These are phyloP conservation scores for Pseudogymnoascus sp. DNA, from an alignment of 2,329 filamentous ascomycete genomes.

Conservation along the genomic window DNA sequence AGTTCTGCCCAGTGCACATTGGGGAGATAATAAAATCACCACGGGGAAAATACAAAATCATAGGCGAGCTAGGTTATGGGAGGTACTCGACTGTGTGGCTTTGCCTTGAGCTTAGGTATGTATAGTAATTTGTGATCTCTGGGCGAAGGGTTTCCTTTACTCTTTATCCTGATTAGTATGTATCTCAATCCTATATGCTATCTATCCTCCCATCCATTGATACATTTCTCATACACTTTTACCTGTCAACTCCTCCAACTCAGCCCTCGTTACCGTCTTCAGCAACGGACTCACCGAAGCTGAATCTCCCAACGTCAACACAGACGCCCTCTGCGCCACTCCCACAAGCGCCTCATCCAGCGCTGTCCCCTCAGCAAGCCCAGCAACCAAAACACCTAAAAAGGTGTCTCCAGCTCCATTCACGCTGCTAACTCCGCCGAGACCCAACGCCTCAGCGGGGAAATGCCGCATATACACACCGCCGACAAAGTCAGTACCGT, in stretches of 20 bases:
- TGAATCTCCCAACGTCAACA: slow-evolving; percentile 65
- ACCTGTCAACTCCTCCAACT: slow-evolving; percentile 14
- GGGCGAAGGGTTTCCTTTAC: background rate
- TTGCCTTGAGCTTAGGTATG: slow-evolving; percentile 23
- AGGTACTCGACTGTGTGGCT: slow-evolving; percentile 36
- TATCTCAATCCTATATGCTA: background rate
- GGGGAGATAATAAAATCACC: background rate
- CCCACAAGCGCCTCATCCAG: slow-evolving; percentile 55
- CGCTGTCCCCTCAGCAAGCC: slow-evolving; percentile 47
- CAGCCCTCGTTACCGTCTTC: slow-evolving; percentile 21
- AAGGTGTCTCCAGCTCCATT: slow-evolving; percentile 95
- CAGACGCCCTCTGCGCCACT: slow-evolving; percentile 73
- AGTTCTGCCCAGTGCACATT: background rate
- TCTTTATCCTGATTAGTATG: background rate
- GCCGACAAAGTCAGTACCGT: slow-evolving; percentile 47
- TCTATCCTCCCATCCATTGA: background rate
- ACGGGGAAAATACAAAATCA: background rate
- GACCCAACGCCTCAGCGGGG: slow-evolving; percentile 52
- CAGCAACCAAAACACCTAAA: slow-evolving; percentile 74
- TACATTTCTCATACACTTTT: background rate
- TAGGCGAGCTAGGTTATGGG: slow-evolving; percentile 37
- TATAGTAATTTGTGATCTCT: background rate
- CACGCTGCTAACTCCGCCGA: slow-evolving; percentile 69
- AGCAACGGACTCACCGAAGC: slow-evolving; percentile 60
- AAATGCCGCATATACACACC: slow-evolving; percentile 73